Percentiles rank a stretch among this genome's conserved stretches.
Conservation (phyloP, 1,139 yeast species). For the Pichia sp. region DNA sequence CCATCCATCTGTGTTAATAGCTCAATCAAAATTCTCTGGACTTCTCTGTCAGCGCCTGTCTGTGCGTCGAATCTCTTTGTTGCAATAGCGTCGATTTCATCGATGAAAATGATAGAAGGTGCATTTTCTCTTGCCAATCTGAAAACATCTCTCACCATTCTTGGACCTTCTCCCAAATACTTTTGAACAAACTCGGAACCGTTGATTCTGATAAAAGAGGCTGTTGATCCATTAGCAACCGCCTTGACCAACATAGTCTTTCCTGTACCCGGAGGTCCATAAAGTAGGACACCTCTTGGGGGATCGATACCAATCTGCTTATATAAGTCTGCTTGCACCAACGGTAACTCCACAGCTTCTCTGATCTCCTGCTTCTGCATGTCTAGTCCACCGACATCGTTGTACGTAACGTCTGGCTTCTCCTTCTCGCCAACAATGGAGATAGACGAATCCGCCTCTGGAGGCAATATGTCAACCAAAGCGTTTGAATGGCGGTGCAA, state of each 20-base stretch:
- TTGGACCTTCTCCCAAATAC: slow-evolving; percentile 97
- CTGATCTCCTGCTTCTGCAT: slow-evolving; percentile 99
- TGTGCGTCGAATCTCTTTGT: slow-evolving; percentile 99
- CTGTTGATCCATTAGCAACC: slow-evolving; percentile 94
- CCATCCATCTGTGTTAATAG: slow-evolving; percentile 99
- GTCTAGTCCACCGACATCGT: slow-evolving; percentile 97
- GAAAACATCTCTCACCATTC: slow-evolving; percentile 99
- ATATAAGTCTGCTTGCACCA: slow-evolving; percentile 92
- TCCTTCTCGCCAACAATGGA: slow-evolving; percentile 93
- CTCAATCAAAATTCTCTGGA: slow-evolving; percentile 94
- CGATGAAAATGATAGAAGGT: slow-evolving; percentile 94
- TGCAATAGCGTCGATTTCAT: slow-evolving; percentile 98
- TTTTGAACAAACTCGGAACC: slow-evolving; percentile 98
- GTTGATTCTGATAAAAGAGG: slow-evolving; percentile 91
- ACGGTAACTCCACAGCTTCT: slow-evolving; percentile 96
- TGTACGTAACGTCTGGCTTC: slow-evolving; percentile 64
- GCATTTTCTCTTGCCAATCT: slow-evolving; percentile 95
- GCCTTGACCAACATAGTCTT: slow-evolving; percentile 99
- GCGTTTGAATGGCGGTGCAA: slow-evolving; percentile 98
- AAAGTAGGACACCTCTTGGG: slow-evolving; percentile 92
- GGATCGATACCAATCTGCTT: slow-evolving; percentile 98
- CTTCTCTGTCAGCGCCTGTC: slow-evolving; percentile 99
- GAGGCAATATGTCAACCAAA: slow-evolving; percentile 92
- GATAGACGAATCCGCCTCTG: slow-evolving; percentile 96
- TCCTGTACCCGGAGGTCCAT: slow-evolving; percentile 99